phyloP scores from a whole-genome alignment of 345 rosid species.

The Laguncularia racemosa region DNA sequence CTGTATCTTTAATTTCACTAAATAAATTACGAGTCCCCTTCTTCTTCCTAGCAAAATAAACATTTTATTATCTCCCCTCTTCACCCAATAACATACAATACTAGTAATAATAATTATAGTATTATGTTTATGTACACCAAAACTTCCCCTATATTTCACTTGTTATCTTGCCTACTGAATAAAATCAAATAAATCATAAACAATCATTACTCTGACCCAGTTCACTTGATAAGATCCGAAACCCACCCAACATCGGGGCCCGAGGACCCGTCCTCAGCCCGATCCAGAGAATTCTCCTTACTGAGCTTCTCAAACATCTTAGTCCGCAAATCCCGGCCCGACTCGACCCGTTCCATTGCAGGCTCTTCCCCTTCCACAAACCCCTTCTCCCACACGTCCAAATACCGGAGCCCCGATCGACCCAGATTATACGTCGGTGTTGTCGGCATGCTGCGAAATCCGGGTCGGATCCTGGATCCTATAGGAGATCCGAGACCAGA shows the following conservation, averaged over 20 bases:
- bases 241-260: constrained; percentile 77
- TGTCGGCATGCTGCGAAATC: constrained; percentile 43
- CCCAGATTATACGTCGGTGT: constrained; percentile 40
- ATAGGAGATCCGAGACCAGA: constrained; percentile 28
- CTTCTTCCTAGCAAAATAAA: no score
- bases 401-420: constrained; percentile 23
- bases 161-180: no score
- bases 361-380: constrained; percentile 70
- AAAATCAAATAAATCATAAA: background rate
- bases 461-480: constrained; percentile 44
- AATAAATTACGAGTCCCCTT: no score
- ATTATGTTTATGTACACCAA: no score
- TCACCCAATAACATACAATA: no score
- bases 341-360: constrained; percentile 72
- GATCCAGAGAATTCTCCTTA: constrained; percentile 50
- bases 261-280: constrained; percentile 17
- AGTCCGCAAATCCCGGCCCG: constrained; percentile 62
- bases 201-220: background rate
- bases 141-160: no score
- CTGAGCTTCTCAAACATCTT: constrained; percentile 66
- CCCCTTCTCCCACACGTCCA: constrained; percentile 43
- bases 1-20: no score
- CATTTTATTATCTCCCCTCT: no score
- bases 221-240: constrained; percentile 52
- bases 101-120: no score